Evolutionary conservation across 345 rosid genomes (phyloP).

Genomic region (Moricandia moricandioides): DNA sequence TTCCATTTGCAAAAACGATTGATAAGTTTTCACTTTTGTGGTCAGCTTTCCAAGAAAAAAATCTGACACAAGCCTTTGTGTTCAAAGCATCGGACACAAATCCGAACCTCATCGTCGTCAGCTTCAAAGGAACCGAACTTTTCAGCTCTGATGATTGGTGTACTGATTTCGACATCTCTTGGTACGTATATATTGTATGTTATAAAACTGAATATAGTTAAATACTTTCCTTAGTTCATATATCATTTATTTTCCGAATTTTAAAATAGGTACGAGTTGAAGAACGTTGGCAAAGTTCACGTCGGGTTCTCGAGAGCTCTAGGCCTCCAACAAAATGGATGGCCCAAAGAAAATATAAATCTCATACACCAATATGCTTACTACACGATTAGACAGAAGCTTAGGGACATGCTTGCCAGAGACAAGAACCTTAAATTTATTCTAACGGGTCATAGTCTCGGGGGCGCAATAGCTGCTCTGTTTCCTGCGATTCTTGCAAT

Average conservation of each 20-base stretch:
- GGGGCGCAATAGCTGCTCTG: slow-evolving; percentile 58
- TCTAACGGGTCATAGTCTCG: slow-evolving; percentile 68
- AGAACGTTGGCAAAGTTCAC: slow-evolving; percentile 49
- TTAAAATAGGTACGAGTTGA: slow-evolving; percentile 17
- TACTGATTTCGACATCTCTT: slow-evolving; percentile 53
- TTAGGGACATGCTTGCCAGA: slow-evolving; percentile 30
- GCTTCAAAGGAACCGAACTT: slow-evolving; percentile 62
- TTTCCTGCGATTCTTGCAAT: slow-evolving; percentile 51
- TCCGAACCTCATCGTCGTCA: slow-evolving; percentile 47
- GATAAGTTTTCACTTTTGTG: background rate
- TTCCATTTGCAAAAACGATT: background rate
- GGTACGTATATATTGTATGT: slow-evolving; percentile 46
- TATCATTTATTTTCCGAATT: background rate
- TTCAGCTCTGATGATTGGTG: slow-evolving; percentile 49
- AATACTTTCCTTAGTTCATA: background rate
- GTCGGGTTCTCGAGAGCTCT: slow-evolving; percentile 65
- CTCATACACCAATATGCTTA: slow-evolving; percentile 47
- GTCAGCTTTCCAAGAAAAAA: slow-evolving; percentile 35
- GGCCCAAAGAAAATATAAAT: slow-evolving; percentile 41
- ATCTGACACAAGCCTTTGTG: slow-evolving; percentile 52
- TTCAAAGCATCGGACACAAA: slow-evolving; percentile 36
- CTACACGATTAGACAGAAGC: slow-evolving; percentile 45
- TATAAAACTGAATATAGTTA: background rate
- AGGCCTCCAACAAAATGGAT: slow-evolving; percentile 49
- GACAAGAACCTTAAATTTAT: slow-evolving; percentile 46